Base-by-base conservation (phyloP, 1,139 yeast genomes). In the Keqinozyma sinolaborantium region DNA sequence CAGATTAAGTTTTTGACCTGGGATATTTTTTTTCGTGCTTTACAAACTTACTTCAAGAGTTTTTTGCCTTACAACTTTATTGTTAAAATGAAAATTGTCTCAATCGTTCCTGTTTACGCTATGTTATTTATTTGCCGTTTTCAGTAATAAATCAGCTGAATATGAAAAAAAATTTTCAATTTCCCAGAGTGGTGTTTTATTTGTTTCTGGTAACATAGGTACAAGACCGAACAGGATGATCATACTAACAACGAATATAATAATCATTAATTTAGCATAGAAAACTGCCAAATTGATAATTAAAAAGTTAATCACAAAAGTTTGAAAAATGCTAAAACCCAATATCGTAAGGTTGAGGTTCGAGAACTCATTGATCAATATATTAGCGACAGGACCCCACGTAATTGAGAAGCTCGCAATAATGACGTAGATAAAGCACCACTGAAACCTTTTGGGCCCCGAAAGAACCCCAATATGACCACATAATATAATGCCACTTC, bases 351-450 rank as follows among this genome's bases (percentile, higher is more conserved):
- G 38, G 31, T 52, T 48, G 24, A 52, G 47, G 15, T 48, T 47
- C 14, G 58, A 48, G 9, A 58, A 31, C 14, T 47, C 46, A 31
- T 49, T 54, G 32, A 49, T 45, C 13, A 60, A 13, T 6, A 61
- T 48, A 0, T 58, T 57, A n/a, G 54, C 40, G 15, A 59, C 43
- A 2, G 66, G 64, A 3, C 68, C 67, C 68, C 67, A 60, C 25
- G 58, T 50, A 6, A 47, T 31, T 5, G 67, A 48, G 38, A 60
- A 60, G 4, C 39, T 34, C 9, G 58, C 38, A 15, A 60, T 43
- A 23, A 55, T 23, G 1, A 34, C 10, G 20, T 33, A 43, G 12
- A 43, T 29, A 1, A 35, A 9, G 3, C 54, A 7, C 35, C 19
- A 31, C 52, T 36, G 26, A 38, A 24, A n/a, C 31, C 8, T 19